A percentile compares a stretch with the other conserved stretches of the same genome.
These are phyloP conservation scores for Syncephalastrum sp. DNA, from an alignment of 371 early-diverging fungal species.

Conservation along the genomic window DNA sequence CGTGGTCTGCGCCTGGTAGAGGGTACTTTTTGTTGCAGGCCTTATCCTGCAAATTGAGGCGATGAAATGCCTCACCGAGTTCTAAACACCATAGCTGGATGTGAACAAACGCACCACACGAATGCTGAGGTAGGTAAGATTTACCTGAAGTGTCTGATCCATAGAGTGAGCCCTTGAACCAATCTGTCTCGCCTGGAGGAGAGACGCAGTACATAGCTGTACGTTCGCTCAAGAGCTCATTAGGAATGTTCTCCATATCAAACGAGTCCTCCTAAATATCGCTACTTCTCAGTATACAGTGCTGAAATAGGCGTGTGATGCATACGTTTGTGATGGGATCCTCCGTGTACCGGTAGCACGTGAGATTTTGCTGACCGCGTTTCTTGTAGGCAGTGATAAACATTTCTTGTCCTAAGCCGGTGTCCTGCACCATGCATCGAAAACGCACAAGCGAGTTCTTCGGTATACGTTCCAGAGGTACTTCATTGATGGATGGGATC, in stretches of 20 bases:
- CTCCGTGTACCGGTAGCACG: conserved; percentile 41
- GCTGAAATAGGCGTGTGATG: background rate
- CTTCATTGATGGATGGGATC: conserved; percentile 52
- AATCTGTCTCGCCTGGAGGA: conserved; percentile 59
- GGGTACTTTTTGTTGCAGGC: conserved; percentile 45
- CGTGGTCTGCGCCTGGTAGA: conserved; percentile 46
- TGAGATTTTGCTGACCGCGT: conserved; percentile 18
- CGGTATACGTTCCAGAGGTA: conserved; percentile 35
- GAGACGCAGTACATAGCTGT: conserved; percentile 57
- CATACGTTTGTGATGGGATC: conserved; percentile 29
- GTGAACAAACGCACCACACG: background rate
- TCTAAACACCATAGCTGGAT: conserved; percentile 3
- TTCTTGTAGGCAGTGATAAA: conserved; percentile 49
- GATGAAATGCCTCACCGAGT: conserved; percentile 12
- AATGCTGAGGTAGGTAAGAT: background rate
- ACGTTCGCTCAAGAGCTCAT: conserved; percentile 38
- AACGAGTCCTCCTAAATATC: background rate
- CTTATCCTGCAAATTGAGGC: conserved; percentile 20
- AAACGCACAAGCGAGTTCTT: conserved; percentile 58
- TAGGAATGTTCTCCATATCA: conserved; percentile 16
- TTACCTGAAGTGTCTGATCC: conserved; percentile 1
- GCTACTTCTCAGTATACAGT: background rate
- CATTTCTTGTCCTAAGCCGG: conserved; percentile 62
- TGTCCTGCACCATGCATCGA: conserved; percentile 70
- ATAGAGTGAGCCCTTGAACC: conserved; percentile 32